Evolutionary conservation across 441 rosid genomes (phyloP).

Genomic region (Pelargonium exstipulatum): DNA sequence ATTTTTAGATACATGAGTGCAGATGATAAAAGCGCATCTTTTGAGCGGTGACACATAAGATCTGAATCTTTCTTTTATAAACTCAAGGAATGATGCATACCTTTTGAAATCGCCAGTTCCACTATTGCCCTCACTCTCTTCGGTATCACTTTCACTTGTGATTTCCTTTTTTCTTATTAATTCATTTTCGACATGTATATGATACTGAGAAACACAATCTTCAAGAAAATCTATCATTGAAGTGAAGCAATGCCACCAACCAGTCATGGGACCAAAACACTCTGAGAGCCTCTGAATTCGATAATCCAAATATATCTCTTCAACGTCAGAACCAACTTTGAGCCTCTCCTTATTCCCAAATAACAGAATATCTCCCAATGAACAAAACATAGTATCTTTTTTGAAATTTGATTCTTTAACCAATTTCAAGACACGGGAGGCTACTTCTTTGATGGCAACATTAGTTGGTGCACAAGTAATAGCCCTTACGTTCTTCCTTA

Average conservation of each 20-base stretch:
- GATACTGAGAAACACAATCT: constrained; percentile 25
- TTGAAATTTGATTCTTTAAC: constrained; percentile 25
- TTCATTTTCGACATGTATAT: constrained; percentile 16
- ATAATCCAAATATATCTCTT: constrained; percentile 37
- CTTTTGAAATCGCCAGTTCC: constrained; percentile 7
- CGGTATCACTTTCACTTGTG: constrained; percentile 8
- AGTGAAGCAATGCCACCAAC: constrained; percentile 27
- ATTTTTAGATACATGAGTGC: constrained; percentile 28
- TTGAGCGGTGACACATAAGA: constrained; percentile 15
- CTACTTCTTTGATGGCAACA: constrained; percentile 43
- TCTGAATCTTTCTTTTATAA: constrained; percentile 25
- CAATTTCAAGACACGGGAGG: constrained; percentile 35
- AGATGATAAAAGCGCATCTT: constrained; percentile 24
- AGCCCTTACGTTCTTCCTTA: constrained; percentile 33
- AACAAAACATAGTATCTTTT: constrained; percentile 6
- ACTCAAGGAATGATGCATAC: constrained; percentile 27
- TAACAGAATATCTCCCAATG: constrained; percentile 35
- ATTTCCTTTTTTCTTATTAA: constrained; percentile 5
- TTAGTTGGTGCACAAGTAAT: constrained; percentile 57
- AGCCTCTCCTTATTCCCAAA: constrained; percentile 34
- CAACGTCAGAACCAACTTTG: constrained; percentile 23
- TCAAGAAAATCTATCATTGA: constrained; percentile 31
- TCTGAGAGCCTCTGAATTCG: constrained; percentile 29
- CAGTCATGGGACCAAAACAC: constrained; percentile 27
- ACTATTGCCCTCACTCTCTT: constrained; percentile 5